Evolutionary conservation across 371 early-diverging fungal genomes (phyloP).

Genomic region (Mucor sp.): DNA sequence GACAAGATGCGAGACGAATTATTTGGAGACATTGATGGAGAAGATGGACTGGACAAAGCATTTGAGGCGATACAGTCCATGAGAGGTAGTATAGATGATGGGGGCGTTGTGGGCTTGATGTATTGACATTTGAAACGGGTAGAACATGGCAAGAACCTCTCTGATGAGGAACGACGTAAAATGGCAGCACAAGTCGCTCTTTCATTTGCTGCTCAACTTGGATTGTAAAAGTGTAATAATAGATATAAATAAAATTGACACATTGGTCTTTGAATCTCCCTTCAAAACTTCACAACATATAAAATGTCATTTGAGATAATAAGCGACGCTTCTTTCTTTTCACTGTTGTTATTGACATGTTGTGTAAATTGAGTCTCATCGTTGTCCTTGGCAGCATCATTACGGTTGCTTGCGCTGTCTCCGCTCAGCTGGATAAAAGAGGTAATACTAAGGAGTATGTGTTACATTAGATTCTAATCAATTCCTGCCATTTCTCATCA

Average conservation of each 20-base stretch:
- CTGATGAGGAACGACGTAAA: constrained; percentile 63
- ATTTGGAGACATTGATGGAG: constrained; percentile 63
- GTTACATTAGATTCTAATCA: not conserved
- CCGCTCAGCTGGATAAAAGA: not conserved
- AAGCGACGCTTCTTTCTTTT: no score
- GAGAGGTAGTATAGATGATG: constrained; percentile 44
- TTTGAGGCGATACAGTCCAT: constrained; percentile 55
- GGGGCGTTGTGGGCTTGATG: no score
- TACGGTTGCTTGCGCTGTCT: not conserved
- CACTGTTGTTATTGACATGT: not conserved
- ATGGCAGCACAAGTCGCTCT: constrained; percentile 68
- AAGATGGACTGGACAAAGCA: constrained; percentile 69
- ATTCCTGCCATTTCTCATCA: not conserved
- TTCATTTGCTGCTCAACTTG: constrained; percentile 62
- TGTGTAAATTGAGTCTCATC: not conserved
- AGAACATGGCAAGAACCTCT: constrained; percentile 60
- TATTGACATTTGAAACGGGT: not conserved
- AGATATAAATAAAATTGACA: constrained; percentile 12
- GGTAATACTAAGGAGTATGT: not conserved
- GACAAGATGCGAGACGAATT: constrained; percentile 53
- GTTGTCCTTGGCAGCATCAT: not conserved
- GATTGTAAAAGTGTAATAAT: constrained; percentile 2
- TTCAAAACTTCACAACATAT: not conserved
- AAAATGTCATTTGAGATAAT: not conserved
- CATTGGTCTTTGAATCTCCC: not conserved